Percentiles rank a stretch among this genome's conserved stretches.
phyloP scores from a whole-genome alignment of 1,139 yeast genomes.

The Blastobotrys indianensis region DNA sequence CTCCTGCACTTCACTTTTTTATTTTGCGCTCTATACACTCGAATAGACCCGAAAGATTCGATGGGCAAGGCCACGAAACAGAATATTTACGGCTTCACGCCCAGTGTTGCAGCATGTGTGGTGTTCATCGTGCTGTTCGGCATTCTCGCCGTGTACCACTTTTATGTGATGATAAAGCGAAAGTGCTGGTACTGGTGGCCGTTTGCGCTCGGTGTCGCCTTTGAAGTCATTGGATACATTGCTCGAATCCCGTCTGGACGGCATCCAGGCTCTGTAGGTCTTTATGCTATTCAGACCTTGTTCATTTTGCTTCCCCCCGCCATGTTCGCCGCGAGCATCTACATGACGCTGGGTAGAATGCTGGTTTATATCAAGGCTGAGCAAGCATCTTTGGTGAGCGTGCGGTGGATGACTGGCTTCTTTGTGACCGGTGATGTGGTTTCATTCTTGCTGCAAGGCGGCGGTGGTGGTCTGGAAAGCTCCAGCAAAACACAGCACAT shows the following conservation, averaged over 20 bases:
- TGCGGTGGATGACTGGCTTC: constrained; percentile 35
- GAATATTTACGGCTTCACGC: constrained; percentile 15
- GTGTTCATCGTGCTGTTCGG: constrained; percentile 20
- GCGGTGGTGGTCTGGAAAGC: constrained; percentile 40
- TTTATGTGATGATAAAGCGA: constrained; percentile 13
- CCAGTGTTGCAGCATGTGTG: constrained; percentile 18
- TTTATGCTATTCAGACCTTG: constrained; percentile 37
- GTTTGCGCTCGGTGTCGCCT: constrained; percentile 20
- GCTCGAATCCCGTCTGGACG: constrained; percentile 30
- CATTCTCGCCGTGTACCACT: constrained; percentile 15
- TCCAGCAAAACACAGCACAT: constrained; percentile 19
- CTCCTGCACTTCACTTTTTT: too few species aligned
- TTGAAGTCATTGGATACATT: constrained; percentile 35
- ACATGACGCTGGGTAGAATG: constrained; percentile 41
- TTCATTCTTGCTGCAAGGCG: constrained; percentile 39
- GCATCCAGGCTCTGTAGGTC: constrained; percentile 21
- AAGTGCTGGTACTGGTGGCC: constrained; percentile 20
- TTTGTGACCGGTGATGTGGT: constrained; percentile 43
- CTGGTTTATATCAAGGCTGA: constrained; percentile 31
- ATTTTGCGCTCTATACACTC: too few species aligned
- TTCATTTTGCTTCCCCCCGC: constrained; percentile 42
- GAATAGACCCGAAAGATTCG: too few species aligned
- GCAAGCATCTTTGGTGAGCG: constrained; percentile 31
- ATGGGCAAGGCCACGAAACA: constrained; percentile 4
- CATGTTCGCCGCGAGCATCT: constrained; percentile 41